phyloP scores from a whole-genome alignment of 345 rosid genomes.

The Linum usitatissimum region DNA sequence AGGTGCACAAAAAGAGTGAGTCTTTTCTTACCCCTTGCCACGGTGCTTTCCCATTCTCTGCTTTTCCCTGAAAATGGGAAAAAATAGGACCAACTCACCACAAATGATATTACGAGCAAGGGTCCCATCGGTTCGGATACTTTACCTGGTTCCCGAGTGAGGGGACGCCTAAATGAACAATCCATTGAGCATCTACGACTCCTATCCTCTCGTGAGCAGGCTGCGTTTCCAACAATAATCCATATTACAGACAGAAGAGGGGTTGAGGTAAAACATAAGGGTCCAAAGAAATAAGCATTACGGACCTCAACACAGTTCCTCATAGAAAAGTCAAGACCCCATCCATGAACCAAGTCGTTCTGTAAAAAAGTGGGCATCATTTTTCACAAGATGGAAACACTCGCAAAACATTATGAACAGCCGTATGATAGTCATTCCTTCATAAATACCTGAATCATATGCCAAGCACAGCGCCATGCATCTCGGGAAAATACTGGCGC shows the following conservation, averaged over 20 bases:
- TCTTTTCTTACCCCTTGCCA: slow-evolving; percentile 63
- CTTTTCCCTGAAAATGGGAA: slow-evolving; percentile 30
- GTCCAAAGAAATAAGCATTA: slow-evolving; percentile 8
- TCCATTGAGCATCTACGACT: slow-evolving; percentile 69
- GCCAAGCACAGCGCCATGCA: slow-evolving; percentile 98
- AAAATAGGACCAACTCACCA: neutral
- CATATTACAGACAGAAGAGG: neutral
- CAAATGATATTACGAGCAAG: neutral
- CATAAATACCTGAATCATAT: slow-evolving; percentile 70
- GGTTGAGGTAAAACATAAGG: neutral
- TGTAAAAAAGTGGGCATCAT: slow-evolving; percentile 20
- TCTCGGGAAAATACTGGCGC: slow-evolving; percentile 95
- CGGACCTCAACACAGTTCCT: slow-evolving; percentile 82
- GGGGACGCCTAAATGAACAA: slow-evolving; percentile 55
- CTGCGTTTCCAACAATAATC: slow-evolving; percentile 18
- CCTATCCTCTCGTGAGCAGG: slow-evolving; percentile 61
- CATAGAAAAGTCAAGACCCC: slow-evolving; percentile 99
- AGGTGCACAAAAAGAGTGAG: neutral
- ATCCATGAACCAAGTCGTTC: slow-evolving; percentile 98
- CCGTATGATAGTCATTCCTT: neutral
- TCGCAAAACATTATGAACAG: slow-evolving; percentile 2
- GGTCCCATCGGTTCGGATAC: neutral
- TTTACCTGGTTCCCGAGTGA: slow-evolving; percentile 68
- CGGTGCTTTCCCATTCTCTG: slow-evolving; percentile 36
- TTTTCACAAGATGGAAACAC: neutral